Conservation (phyloP, 2,329 filamentous ascomycete species). For the Epichloe gansuensis region DNA sequence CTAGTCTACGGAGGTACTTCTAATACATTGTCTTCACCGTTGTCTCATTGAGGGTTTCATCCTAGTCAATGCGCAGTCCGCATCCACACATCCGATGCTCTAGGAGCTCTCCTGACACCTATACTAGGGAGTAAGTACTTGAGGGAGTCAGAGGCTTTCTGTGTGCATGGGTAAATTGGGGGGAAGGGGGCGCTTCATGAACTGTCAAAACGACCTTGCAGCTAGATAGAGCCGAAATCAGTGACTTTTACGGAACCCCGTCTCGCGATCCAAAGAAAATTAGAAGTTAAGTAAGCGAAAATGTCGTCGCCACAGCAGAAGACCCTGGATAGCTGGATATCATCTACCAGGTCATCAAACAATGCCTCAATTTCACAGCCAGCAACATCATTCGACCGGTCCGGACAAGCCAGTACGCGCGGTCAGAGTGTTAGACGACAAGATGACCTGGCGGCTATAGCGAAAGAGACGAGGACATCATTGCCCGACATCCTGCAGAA, state of each 20-base stretch:
- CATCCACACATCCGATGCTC: too few relatives aligned
- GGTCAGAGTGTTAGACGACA: constrained; percentile 5
- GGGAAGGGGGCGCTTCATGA: too few relatives aligned
- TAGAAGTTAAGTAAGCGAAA: not conserved
- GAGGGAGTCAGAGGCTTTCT: not conserved
- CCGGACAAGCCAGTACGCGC: not conserved
- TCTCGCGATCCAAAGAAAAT: too few relatives aligned
- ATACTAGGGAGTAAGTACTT: not conserved
- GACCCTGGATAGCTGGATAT: constrained; percentile 19
- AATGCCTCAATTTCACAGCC: constrained; percentile 7
- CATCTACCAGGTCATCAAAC: constrained; percentile 1
- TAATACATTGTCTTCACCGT: too few relatives aligned
- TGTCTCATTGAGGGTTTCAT: too few relatives aligned
- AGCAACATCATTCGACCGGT: constrained; percentile 4
- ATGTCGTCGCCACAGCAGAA: constrained; percentile 10
- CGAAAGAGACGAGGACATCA: constrained; percentile 33
- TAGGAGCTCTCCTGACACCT: too few relatives aligned
- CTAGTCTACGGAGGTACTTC: too few relatives aligned
- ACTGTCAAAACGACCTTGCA: not conserved
- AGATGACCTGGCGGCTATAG: constrained; percentile 26
- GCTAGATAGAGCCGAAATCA: constrained; percentile 1
- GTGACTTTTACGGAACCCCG: too few relatives aligned
- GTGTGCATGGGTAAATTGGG: too few relatives aligned
- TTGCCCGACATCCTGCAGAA: constrained; percentile 35
- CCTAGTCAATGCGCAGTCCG: too few relatives aligned